Base-by-base conservation (phyloP, 192 early-diverging fungal species). In the Entomortierella chlamydospora region DNA sequence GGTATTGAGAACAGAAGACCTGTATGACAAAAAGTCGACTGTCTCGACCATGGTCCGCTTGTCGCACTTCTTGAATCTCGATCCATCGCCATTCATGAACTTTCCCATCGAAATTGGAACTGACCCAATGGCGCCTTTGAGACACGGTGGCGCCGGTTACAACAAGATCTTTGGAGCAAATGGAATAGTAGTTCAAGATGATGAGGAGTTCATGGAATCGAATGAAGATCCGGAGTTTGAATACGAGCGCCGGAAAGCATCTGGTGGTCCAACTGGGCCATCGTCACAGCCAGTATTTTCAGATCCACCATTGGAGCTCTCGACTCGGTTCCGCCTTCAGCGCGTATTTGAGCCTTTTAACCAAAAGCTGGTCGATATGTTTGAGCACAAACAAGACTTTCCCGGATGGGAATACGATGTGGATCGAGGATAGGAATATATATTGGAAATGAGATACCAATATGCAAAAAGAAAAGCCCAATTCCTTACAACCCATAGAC, bases 321-420 rank as follows among this genome's bases (percentile, higher is more conserved):
- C 85, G 10, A 87, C 81, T 4, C 70, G 83, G 47, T 87, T 82
- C 54, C 83, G 85, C 6, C 60, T 87, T 20, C 81, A 87, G 33
- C 79, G 82, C 5, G 73, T 87, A 18, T 87, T 87, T 64, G 66
- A 81, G 54, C 79, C 74, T 0, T 72, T 87, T 20, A 87, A 87
- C 57, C 69, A 84, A 28, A 81, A 73, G 54, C 43, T 87, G 20
- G 42, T 81, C 6, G 81, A 81, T 33, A 80, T 85, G 73, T 85
- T 87, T 72, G 85, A 87, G 50, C 61, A 68, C 31, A 68, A 71
- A 12, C 74, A 85, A 23, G 70, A 84, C 34, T 87, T 87, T 68
- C 66, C 59, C n/a, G 80, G 73, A 50, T 87, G 85, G 85, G 81
- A 83, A 49, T 87, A 87, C 57, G 85, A 87, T 62, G 85, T 87